Percentiles rank a stretch among this genome's conserved stretches.
Conservation (phyloP, 495 filamentous ascomycete genomes). For the Clohesyomyces aquaticus region DNA sequence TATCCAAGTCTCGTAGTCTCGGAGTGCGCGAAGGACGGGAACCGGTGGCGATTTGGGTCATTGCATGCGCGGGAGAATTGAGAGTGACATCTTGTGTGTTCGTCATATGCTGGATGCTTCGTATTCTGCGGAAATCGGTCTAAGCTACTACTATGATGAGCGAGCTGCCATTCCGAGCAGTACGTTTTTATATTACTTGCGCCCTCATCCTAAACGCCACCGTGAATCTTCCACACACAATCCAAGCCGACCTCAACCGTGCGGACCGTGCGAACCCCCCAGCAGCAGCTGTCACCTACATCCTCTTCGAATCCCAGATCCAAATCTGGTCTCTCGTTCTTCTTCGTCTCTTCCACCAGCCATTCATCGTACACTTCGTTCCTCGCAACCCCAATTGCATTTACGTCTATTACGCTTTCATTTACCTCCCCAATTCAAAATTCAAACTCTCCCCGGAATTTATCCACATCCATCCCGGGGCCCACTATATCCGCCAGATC, state of each 20-base stretch:
- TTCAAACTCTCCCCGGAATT: constrained; percentile 81
- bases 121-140: background rate
- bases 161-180: no score
- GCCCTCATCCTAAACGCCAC: constrained; percentile 33
- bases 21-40: background rate
- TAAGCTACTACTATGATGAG: background rate
- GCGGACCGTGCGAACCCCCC: constrained; percentile 17
- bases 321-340: background rate
- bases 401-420: no score
- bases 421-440: constrained; percentile 61
- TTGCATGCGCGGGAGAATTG: background rate
- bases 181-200: no score
- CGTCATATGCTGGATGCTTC: background rate
- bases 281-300: constrained; percentile 27
- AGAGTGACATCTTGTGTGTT: background rate
- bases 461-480: constrained; percentile 86
- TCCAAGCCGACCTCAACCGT: constrained; percentile 16
- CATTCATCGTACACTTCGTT: background rate
- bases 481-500: constrained; percentile 87
- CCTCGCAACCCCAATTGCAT: background rate
- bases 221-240: constrained; percentile 30
- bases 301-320: constrained; percentile 8
- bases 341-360: background rate
- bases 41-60: background rate
- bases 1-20: no score